A percentile compares a stretch with the other conserved stretches of the same genome.
phyloP scores from a whole-genome alignment of 805 yeast genomes.

The Clavispora vitiphila region DNA sequence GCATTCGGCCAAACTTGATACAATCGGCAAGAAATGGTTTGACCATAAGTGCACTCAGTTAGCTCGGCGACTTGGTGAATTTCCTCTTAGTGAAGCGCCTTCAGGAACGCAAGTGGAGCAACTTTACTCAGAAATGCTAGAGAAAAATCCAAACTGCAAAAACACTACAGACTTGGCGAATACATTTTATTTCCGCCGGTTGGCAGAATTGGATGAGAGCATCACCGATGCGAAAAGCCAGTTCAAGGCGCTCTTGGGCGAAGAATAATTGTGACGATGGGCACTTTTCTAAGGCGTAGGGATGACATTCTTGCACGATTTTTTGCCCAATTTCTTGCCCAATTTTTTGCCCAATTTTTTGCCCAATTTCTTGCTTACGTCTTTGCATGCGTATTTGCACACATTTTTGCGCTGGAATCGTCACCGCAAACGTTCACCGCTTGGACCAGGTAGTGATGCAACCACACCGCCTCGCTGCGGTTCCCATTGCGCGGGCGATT shows the following conservation, averaged over 20 bases:
- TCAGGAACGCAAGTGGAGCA: slow-evolving; percentile 16
- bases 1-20: slow-evolving; percentile 15
- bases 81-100: slow-evolving; percentile 13
- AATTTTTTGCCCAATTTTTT: too few relatives aligned
- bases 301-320: too few relatives aligned
- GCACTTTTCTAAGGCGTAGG: background rate
- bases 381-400: too few relatives aligned
- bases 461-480: too few relatives aligned
- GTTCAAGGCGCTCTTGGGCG: slow-evolving; percentile 15
- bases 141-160: slow-evolving; percentile 18
- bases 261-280: too few relatives aligned
- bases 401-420: too few relatives aligned
- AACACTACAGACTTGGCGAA: slow-evolving; percentile 40
- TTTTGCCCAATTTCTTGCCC: too few relatives aligned
- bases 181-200: slow-evolving; percentile 24
- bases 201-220: slow-evolving; percentile 27
- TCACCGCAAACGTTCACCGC: too few relatives aligned
- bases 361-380: too few relatives aligned
- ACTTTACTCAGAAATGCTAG: slow-evolving; percentile 25
- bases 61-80: slow-evolving; percentile 15
- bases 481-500: too few relatives aligned
- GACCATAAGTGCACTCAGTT: slow-evolving; percentile 24
- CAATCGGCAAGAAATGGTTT: slow-evolving; percentile 26
- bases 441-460: too few relatives aligned
- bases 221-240: slow-evolving; percentile 21